A percentile compares a stretch with the other conserved stretches of the same genome.
These are phyloP conservation scores for Rhodamnia rubescens DNA, from an alignment of 345 rosid genomes.

Conservation along the genomic window DNA sequence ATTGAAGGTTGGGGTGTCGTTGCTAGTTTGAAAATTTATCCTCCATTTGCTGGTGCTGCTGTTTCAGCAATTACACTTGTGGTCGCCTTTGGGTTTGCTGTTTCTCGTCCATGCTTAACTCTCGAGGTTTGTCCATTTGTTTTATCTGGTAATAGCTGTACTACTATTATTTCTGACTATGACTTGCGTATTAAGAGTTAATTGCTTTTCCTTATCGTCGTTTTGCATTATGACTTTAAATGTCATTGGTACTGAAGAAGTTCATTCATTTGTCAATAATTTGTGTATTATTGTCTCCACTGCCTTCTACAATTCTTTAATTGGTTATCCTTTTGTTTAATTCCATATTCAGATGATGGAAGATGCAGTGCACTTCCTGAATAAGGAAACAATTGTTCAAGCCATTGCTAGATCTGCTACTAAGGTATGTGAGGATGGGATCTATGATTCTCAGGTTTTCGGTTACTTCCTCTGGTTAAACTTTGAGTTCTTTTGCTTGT, in stretches of 20 bases:
- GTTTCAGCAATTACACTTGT: constrained; percentile 96
- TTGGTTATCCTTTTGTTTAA: constrained; percentile 2
- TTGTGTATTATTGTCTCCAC: not conserved
- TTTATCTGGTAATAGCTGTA: not conserved
- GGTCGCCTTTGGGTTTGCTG: constrained; percentile 98
- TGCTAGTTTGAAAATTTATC: constrained; percentile 94
- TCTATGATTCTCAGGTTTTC: not conserved
- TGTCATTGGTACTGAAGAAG: not conserved
- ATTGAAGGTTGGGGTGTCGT: constrained; percentile 99
- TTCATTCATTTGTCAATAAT: not conserved
- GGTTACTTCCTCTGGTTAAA: not conserved
- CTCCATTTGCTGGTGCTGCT: constrained; percentile 99
- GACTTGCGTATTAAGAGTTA: not conserved
- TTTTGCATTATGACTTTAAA: not conserved
- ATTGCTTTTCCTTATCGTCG: not conserved
- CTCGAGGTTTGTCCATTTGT: constrained; percentile 51
- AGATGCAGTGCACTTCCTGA: constrained; percentile 94
- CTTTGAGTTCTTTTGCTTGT: not conserved
- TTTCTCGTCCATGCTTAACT: constrained; percentile 96
- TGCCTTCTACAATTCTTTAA: not conserved
- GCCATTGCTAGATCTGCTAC: constrained; percentile 97
- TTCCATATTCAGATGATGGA: constrained; percentile 79
- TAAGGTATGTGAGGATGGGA: constrained; percentile 39
- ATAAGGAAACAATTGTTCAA: constrained; percentile 93
- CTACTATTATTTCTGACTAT: not conserved